Base-by-base conservation (phyloP, 352 stramenopile genomes). In the Phytophthora pluvialis region DNA sequence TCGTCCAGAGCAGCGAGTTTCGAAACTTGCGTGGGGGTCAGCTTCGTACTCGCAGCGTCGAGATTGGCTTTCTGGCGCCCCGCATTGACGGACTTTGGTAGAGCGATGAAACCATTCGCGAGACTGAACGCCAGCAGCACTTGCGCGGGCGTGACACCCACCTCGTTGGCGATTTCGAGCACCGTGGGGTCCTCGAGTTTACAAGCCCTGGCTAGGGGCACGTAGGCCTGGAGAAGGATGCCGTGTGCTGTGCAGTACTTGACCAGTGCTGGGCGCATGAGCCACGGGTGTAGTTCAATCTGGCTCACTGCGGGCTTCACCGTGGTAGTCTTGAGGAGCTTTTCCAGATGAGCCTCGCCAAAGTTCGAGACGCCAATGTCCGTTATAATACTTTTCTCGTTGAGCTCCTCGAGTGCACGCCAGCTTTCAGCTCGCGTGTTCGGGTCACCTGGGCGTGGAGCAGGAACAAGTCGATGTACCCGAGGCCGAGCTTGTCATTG, bases 381-480 rank as follows among this genome's bases (percentile, higher is more conserved):
- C 39, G 75, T 76, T 39, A 94, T 51, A 13, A 93, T 64, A 0
- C 91, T 89, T 25, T 79, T 48, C 1, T 59, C 25, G 12, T 80
- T 74, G 10, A 80, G 58, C 9, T 35, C 18, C 40, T 46, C 40
- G 18, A 46, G 40, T 31, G 40, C 40, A 1, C 40, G 18, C 40
- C 40, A 46, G 16, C 18, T 46, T 18, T 31, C 40, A 29, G 28
- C 40, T n/a, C 40, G 18, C 13, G 44, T 51, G 44, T 29, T 64
- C 25, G 26, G 64, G 13, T 73, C 83, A 15, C 64, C 83, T 32
- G 72, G 51, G 78, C 92, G 63, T 83, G 88, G 8, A 96, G 60
- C 12, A 97, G 61, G 42, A 83, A 88, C 6, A 95, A 65, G 44
- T 96, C 86, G 33, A 96, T 84, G 68, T 95, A 94, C 7, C 85